A percentile compares a stretch with the other conserved stretches of the same genome.
Evolutionary conservation across 208 protist genomes (phyloP).

Genomic region (Porcisia deanei): DNA sequence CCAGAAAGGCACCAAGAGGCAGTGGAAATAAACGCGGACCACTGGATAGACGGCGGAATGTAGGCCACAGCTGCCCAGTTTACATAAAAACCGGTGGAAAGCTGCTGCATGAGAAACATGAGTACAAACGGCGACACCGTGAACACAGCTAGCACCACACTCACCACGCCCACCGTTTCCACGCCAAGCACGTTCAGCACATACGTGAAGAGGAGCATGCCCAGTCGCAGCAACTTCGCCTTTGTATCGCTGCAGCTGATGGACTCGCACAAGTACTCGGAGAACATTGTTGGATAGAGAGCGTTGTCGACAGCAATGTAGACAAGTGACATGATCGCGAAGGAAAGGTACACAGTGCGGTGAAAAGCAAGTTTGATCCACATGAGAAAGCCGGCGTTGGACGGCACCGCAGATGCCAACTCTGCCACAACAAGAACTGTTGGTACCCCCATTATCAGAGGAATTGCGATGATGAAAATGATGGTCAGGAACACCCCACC

Average conservation of each 20-base stretch:
- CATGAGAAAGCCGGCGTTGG: conserved; percentile 78
- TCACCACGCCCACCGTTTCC: conserved; percentile 59
- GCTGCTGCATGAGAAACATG: conserved; percentile 61
- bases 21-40: conserved; percentile 73
- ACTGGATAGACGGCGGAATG: conserved; percentile 61
- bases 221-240: conserved; percentile 37
- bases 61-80: conserved; percentile 73
- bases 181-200: conserved; percentile 71
- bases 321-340: conserved; percentile 64
- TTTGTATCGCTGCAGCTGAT: conserved; percentile 33
- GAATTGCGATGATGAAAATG: conserved; percentile 67
- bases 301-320: conserved; percentile 77
- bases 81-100: conserved; percentile 58
- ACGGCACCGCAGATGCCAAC: conserved; percentile 70
- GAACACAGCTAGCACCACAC: conserved; percentile 54
- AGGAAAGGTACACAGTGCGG: conserved; percentile 63
- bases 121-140: conserved; percentile 67
- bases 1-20: conserved; percentile 86
- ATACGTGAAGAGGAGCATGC: conserved; percentile 56
- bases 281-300: conserved; percentile 79
- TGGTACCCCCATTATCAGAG: conserved; percentile 65
- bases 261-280: conserved; percentile 71
- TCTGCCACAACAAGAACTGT: conserved; percentile 76
- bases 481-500: conserved; percentile 72
- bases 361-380: conserved; percentile 72